Percentiles rank a stretch among this genome's conserved stretches.
Conservation (phyloP, 129 eudicot genomes). For the sunflower (Helianthus annuus) region DNA sequence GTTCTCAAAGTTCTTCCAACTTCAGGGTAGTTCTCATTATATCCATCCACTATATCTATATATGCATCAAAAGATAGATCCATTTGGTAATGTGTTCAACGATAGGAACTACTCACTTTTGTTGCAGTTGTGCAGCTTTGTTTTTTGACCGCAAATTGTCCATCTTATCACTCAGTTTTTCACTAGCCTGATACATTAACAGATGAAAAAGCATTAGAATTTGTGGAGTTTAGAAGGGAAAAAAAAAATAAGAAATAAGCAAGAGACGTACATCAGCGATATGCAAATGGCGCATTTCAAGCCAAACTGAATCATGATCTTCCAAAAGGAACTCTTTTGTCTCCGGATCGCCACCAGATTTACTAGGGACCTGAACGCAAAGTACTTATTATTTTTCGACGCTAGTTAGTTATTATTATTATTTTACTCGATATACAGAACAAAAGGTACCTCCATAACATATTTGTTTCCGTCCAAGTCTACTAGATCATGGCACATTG, state of each 20-base stretch:
- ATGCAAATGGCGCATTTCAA: conserved; percentile 87
- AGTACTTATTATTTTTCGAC: conserved; percentile 16
- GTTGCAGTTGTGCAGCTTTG: conserved; percentile 91
- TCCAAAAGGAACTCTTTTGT: conserved; percentile 72
- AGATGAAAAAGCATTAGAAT: conserved; percentile 22
- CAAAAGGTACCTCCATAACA: conserved; percentile 62
- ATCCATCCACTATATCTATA: background rate
- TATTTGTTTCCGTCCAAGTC: conserved; percentile 94
- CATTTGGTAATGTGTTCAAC: background rate
- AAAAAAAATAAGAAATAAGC: background rate
- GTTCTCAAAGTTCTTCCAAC: too few relatives aligned
- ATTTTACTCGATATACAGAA: background rate
- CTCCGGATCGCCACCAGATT: conserved; percentile 89
- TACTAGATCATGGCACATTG: conserved; percentile 96
- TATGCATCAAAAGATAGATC: background rate
- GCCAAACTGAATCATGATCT: conserved; percentile 93
- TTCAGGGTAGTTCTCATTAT: too few relatives aligned
- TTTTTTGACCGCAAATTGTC: conserved; percentile 74
- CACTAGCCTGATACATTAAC: conserved; percentile 82
- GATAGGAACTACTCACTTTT: conserved; percentile 52
- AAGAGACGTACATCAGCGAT: conserved; percentile 80
- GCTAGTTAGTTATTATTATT: background rate
- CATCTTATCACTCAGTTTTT: conserved; percentile 78
- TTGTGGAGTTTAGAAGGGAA: conserved; percentile 6
- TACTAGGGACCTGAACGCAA: conserved; percentile 66